A percentile compares a stretch with the other conserved stretches of the same genome.
These are phyloP conservation scores for Mucor mucedo DNA, from an alignment of 371 early-diverging fungal genomes.

Conservation along the genomic window DNA sequence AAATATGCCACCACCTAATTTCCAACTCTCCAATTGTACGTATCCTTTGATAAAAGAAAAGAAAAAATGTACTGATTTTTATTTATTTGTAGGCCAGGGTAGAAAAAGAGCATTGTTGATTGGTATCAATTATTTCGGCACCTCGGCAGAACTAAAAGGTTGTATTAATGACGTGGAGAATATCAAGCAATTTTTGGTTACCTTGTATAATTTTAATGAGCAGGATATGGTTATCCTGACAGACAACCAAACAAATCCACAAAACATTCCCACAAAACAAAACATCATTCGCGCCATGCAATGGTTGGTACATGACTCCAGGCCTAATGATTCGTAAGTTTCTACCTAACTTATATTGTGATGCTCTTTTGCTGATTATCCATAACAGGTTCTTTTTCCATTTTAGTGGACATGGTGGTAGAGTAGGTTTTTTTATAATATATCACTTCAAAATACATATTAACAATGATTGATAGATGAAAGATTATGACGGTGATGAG, in stretches of 20 bases:
- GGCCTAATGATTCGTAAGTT: constrained; percentile 80
- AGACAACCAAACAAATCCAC: constrained; percentile 79
- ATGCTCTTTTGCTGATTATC: not conserved
- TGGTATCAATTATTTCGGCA: constrained; percentile 91
- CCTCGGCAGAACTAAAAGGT: constrained; percentile 68
- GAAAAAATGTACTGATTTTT: constrained; percentile 7
- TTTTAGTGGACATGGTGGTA: constrained; percentile 91
- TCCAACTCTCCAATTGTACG: constrained; percentile 71
- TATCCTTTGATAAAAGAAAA: constrained; percentile 8
- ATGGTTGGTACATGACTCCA: constrained; percentile 88
- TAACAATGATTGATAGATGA: not conserved
- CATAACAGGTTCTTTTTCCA: constrained; percentile 77
- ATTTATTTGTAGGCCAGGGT: constrained; percentile 62
- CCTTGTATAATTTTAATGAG: constrained; percentile 62
- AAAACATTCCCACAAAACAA: constrained; percentile 74
- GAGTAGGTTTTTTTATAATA: constrained; percentile 29
- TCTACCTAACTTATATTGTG: not conserved
- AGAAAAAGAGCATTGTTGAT: constrained; percentile 83
- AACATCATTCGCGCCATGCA: constrained; percentile 89
- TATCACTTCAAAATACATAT: not conserved
- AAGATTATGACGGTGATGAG: constrained; percentile 83
- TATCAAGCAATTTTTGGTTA: constrained; percentile 75
- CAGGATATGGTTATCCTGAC: constrained; percentile 82
- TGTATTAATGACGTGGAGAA: constrained; percentile 94
- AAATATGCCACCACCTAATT: constrained; percentile 41